Base-by-base conservation (phyloP, 257 asterid genomes). In the Salvia hispanica region DNA sequence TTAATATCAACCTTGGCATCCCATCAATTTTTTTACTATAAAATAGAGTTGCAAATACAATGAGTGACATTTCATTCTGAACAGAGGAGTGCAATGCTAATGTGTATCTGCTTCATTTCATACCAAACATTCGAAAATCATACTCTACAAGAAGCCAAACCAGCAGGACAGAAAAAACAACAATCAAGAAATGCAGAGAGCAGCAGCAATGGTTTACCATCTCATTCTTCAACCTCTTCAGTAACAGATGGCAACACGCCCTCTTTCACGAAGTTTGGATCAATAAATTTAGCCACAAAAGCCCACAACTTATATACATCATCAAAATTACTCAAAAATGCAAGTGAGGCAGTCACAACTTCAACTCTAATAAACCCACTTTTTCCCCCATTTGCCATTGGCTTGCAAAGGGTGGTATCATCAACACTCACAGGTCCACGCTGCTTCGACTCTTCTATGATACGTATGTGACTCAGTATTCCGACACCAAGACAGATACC, bases 221-320 rank as follows among this genome's bases (percentile, higher is more conserved):
- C 31, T 25, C 78, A 82, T 45, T 76, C 80, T 67, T 87, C 96
- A 31, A 69, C 80, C 33, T 88, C 96, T 82, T 94, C 96, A 10
- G 75, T 79, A 47, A 88, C 97, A 1, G 97, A 67, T 3, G 93
- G 85, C 59, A 91, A 89, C 39, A 69, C 82, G 21, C 93, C 93
- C 74, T 87, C 96, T 76, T 81, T 89, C 73, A 83, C 88, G 60
- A 91, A 91, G 4, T 77, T 71, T 0, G 98, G 98, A 51, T 91
- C 89, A 36, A 94, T 93, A 84, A 94, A 94, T 58, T 82, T 91
- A 1, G 96, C 98, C 72, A 91, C 96, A 43, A 94, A 94, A 9
- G 91, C 95, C 99, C 99, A 94, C 84, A 94, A 75, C 75, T 91
- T 91, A 33, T 87, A 94, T n/a, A 91, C 99, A 70, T 94, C 99